These are phyloP conservation scores for Diatrype stigma DNA, from an alignment of 2,329 filamentous ascomycete genomes.

Conservation along the genomic window DNA sequence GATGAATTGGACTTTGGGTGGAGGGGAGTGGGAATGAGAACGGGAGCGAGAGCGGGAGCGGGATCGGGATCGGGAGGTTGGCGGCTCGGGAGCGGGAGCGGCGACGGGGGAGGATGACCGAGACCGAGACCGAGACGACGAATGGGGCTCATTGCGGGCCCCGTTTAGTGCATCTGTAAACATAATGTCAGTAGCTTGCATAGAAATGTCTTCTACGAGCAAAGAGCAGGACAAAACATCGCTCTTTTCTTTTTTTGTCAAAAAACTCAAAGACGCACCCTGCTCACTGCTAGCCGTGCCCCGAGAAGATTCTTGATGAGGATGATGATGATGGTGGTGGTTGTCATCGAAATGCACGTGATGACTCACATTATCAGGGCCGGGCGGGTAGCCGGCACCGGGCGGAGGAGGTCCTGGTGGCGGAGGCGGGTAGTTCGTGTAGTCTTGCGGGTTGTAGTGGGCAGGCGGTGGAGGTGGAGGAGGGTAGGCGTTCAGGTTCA, in stretches of 20 bases:
- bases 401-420: slow-evolving; percentile 21
- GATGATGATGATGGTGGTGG: slow-evolving; percentile 14
- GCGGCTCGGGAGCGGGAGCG: too few species aligned
- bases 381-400: slow-evolving; percentile 14
- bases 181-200: neutral
- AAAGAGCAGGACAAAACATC: neutral
- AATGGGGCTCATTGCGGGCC: neutral
- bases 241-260: neutral
- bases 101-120: too few species aligned
- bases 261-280: slow-evolving; percentile 24
- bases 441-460: slow-evolving; percentile 25
- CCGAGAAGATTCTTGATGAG: slow-evolving; percentile 17
- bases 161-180: neutral
- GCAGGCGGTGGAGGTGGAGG: slow-evolving; percentile 9
- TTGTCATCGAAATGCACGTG: slow-evolving; percentile 21
- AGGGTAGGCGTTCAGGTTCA: slow-evolving; percentile 23
- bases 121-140: slow-evolving; percentile 4
- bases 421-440: slow-evolving; percentile 19
- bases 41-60: too few species aligned
- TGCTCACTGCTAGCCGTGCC: slow-evolving; percentile 24
- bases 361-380: slow-evolving; percentile 32
- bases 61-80: slow-evolving; percentile 2
- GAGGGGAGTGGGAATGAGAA: slow-evolving; percentile 6
- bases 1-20: slow-evolving; percentile 22
- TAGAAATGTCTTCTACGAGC: neutral